Conservation (phyloP, 805 yeast genomes). For the Metschnikowia matae region DNA sequence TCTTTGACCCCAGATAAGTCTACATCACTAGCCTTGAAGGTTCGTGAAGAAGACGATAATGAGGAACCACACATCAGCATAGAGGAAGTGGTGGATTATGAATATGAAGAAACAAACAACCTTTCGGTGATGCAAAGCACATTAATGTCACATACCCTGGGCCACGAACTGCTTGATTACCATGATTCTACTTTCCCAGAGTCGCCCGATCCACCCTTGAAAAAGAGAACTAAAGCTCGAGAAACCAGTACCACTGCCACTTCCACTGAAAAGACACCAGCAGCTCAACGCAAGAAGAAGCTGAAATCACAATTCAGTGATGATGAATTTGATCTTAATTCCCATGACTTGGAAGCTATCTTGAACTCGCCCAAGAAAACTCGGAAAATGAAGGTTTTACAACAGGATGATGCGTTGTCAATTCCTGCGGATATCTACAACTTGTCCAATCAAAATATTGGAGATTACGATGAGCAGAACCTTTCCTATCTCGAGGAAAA, state of each 20-base stretch:
- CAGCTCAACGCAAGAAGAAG: neutral
- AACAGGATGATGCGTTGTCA: conserved; percentile 5
- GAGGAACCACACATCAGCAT: neutral
- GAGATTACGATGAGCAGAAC: conserved; percentile 34
- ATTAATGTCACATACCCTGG: neutral
- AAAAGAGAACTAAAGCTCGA: neutral
- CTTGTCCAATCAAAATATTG: conserved; percentile 28
- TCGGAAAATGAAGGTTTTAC: conserved; percentile 19
- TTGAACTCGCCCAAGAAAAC: conserved; percentile 22
- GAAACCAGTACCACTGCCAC: neutral
- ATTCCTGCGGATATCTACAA: conserved; percentile 21
- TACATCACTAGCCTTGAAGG: conserved; percentile 7
- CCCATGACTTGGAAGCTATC: conserved; percentile 15
- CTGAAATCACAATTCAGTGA: conserved; percentile 13
- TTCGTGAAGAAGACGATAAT: conserved; percentile 1
- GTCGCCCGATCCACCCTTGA: conserved; percentile 1
- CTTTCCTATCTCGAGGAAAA: conserved; percentile 24
- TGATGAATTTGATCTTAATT: conserved; percentile 18
- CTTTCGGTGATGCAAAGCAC: neutral
- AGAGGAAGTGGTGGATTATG: conserved; percentile 1
- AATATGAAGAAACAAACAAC: neutral
- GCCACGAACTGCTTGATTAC: neutral
- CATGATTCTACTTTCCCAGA: conserved; percentile 9
- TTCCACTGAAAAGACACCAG: neutral
- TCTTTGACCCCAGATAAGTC: neutral